Conservation (phyloP, 345 rosid genomes). For the Cardiospermum halicacabum region DNA sequence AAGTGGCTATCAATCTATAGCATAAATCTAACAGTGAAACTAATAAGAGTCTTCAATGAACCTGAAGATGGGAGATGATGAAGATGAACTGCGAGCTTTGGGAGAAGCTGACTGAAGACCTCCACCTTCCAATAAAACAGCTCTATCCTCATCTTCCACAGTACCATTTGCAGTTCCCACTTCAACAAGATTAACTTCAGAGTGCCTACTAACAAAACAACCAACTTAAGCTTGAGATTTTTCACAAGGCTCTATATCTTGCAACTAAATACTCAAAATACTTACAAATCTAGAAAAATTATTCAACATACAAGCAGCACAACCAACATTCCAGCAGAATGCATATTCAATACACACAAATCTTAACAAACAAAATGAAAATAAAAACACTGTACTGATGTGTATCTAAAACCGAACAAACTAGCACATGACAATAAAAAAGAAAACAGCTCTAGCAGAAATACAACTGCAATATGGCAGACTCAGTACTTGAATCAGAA, state of each 20-base stretch:
- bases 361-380: neutral
- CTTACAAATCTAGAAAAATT: too few species aligned
- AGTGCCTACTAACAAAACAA: slow-evolving; percentile 53
- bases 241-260: neutral
- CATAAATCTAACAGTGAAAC: neutral
- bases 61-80: slow-evolving; percentile 66
- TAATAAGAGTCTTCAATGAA: slow-evolving; percentile 15
- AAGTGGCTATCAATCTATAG: neutral
- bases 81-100: slow-evolving; percentile 38
- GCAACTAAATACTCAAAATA: neutral
- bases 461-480: too few species aligned
- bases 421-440: neutral
- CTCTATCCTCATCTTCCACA: slow-evolving; percentile 75
- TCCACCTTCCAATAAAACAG: slow-evolving; percentile 77
- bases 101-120: slow-evolving; percentile 85
- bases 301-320: neutral
- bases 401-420: neutral
- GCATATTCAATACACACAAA: neutral
- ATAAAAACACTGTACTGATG: neutral
- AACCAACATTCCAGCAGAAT: neutral
- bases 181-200: slow-evolving; percentile 73
- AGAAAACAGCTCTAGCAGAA: neutral
- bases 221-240: slow-evolving; percentile 2
- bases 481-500: neutral
- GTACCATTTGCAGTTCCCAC: slow-evolving; percentile 40